These are phyloP conservation scores for Aspergillus flavus DNA, from an alignment of 2,329 filamentous ascomycete genomes.

Conservation along the genomic window DNA sequence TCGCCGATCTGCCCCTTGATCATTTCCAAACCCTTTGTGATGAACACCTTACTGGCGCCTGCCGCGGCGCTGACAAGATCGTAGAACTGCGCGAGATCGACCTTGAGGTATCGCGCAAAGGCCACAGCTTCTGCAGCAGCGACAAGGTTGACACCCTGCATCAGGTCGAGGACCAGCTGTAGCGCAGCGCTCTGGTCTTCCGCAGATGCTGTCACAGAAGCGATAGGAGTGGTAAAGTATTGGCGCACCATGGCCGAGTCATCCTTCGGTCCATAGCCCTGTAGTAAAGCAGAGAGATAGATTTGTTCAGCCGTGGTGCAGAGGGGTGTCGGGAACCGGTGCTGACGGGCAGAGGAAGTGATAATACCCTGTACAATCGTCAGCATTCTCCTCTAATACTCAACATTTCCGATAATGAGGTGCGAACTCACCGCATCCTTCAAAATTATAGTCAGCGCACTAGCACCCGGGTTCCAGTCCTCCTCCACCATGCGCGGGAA, in stretches of 20 bases:
- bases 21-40: constrained; percentile 41
- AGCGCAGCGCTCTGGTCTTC: constrained; percentile 38
- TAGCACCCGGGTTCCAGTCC: constrained; percentile 58
- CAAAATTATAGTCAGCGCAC: constrained; percentile 62
- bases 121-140: constrained; percentile 52
- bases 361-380: constrained; percentile 58
- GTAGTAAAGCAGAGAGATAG: constrained; percentile 62
- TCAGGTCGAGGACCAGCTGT: constrained; percentile 47
- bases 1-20: constrained; percentile 32
- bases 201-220: constrained; percentile 38
- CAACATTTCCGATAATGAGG: background rate
- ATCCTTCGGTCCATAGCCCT: constrained; percentile 59
- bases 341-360: constrained; percentile 63
- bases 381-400: background rate
- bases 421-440: constrained; percentile 53
- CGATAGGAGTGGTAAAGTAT: constrained; percentile 49
- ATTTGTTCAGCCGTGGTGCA: constrained; percentile 66
- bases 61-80: constrained; percentile 52
- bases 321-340: constrained; percentile 63
- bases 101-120: constrained; percentile 49
- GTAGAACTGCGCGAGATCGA: constrained; percentile 50
- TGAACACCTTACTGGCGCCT: constrained; percentile 50
- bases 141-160: constrained; percentile 52
- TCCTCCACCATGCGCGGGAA: constrained; percentile 58
- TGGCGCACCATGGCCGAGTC: constrained; percentile 60